These are phyloP conservation scores for Jatropha curcas DNA, from an alignment of 345 rosid genomes.

Conservation along the genomic window DNA sequence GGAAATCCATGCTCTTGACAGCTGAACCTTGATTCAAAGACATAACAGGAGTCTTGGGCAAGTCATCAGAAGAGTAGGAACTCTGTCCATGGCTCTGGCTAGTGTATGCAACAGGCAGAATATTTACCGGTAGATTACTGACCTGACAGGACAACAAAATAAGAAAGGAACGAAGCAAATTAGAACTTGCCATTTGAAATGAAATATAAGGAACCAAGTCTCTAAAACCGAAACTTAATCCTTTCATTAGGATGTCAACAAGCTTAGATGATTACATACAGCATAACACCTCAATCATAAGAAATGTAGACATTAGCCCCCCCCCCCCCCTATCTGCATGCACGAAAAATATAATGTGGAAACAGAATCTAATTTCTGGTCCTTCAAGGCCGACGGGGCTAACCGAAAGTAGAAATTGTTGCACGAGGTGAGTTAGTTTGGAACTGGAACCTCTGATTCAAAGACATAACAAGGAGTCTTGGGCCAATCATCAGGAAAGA, in stretches of 20 bases:
- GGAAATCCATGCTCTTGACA: conserved; percentile 90
- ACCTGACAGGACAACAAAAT: conserved; percentile 42
- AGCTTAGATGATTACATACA: neutral
- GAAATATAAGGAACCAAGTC: neutral
- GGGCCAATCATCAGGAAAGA: too few species aligned
- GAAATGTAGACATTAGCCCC: neutral
- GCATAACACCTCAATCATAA: neutral
- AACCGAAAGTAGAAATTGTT: too few species aligned
- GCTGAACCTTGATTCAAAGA: conserved; percentile 67
- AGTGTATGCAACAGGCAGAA: conserved; percentile 60
- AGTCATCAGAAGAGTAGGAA: conserved; percentile 70
- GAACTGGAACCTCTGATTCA: too few species aligned
- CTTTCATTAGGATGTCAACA: neutral
- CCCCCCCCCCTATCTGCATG: too few species aligned
- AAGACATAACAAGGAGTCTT: too few species aligned
- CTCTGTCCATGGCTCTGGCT: conserved; percentile 74
- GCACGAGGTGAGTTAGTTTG: too few species aligned
- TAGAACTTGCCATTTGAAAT: conserved; percentile 2
- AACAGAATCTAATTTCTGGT: too few species aligned
- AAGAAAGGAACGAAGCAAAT: neutral
- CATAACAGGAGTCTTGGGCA: conserved; percentile 67
- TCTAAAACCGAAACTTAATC: neutral
- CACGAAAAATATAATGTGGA: too few species aligned
- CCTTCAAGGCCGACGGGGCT: too few species aligned
- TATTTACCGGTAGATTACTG: conserved; percentile 66